Evolutionary conservation across 2,329 filamentous ascomycete genomes (phyloP), one percentile per base, ranked within the genome.

Genomic region (Cryoendolithus antarcticus): DNA sequence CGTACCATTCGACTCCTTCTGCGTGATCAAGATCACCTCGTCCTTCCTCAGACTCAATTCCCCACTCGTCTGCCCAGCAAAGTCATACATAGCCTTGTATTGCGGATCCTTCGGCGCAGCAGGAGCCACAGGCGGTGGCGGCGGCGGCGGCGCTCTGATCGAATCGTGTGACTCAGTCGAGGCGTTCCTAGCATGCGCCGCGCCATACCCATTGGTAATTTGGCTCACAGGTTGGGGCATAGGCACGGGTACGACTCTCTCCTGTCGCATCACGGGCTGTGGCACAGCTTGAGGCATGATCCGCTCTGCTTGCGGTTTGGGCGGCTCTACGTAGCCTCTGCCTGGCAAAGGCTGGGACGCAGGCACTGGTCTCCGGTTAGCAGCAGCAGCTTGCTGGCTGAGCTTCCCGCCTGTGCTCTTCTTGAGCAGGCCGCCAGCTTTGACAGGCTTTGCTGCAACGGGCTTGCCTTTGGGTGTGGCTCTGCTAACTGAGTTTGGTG

Each of bases 1-100:
- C 80, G 61, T 75, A 94, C 89, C 91, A 58, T 96, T 96, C 60
- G 74, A 80, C 63, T 95, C 89, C 63, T 95, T 95, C 56, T 91
- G 82, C n/a, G 93, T 74, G 55, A 98, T 78, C 59, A 93, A 77
- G 38, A 98, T 74, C 35, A 94, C 62, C 46, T 96, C 83, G 37
- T 82, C 86, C 36, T 82, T 79, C 42, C 61, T 73, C 47, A 98
- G 75, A 10, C 82, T 80, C 37, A 98, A 70, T 62, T 96, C 88
- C 49, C 93, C 94, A 42, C 80, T 75, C 46, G 75, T 84, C 50
- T 89, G 81, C 10, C 86, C 86, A 39, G 70, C 73, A 59, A 96
- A 98, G 53, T 95, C 88, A 60, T 96, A 98, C 34, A 96, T 62
- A 4, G 86, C 91, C 66, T 86, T 91, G 54, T 83, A 93, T 50